Conservation (phyloP, 1,139 yeast species). For the Meyerozyma sp. region DNA sequence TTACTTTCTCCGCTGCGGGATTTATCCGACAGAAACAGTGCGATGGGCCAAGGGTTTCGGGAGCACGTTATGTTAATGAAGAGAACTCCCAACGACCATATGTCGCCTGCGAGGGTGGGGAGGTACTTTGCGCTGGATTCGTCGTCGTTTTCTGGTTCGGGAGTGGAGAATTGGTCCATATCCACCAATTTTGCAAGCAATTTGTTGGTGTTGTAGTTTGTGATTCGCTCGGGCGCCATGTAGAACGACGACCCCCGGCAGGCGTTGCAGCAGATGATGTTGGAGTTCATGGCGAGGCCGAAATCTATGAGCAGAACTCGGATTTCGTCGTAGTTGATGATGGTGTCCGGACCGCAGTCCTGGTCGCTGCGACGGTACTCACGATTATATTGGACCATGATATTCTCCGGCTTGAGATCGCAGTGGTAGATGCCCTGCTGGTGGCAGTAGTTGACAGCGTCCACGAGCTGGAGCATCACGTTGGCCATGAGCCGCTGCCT, state of each 20-base stretch:
- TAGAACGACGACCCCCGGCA: conserved; percentile 87
- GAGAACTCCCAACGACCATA: conserved; percentile 85
- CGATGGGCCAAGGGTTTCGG: conserved; percentile 89
- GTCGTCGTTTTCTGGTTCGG: conserved; percentile 11
- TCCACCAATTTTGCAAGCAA: conserved; percentile 25
- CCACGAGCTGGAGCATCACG: conserved; percentile 70
- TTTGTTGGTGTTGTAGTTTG: conserved; percentile 35
- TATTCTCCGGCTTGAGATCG: conserved; percentile 9
- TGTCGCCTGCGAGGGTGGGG: conserved; percentile 77
- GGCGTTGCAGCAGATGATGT: conserved; percentile 58
- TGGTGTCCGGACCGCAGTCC: conserved; percentile 5
- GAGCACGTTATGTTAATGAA: conserved; percentile 76
- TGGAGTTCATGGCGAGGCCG: conserved; percentile 69
- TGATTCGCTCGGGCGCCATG: conserved; percentile 88
- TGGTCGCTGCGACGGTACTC: conserved; percentile 16
- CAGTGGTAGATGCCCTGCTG: conserved; percentile 47
- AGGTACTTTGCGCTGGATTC: conserved; percentile 28
- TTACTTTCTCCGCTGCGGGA: conserved; percentile 45
- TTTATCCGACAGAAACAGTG: conserved; percentile 42
- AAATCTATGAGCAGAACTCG: conserved; percentile 72
- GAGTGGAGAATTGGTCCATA: conserved; percentile 22
- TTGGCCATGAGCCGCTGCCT: conserved; percentile 50
- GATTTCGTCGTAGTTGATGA: conserved; percentile 50
- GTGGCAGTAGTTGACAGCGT: conserved; percentile 69
- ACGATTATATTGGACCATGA: conserved; percentile 41